phyloP scores from a whole-genome alignment of 176 grass and related monocot species.

The Ampelocalamus luodianensis region DNA sequence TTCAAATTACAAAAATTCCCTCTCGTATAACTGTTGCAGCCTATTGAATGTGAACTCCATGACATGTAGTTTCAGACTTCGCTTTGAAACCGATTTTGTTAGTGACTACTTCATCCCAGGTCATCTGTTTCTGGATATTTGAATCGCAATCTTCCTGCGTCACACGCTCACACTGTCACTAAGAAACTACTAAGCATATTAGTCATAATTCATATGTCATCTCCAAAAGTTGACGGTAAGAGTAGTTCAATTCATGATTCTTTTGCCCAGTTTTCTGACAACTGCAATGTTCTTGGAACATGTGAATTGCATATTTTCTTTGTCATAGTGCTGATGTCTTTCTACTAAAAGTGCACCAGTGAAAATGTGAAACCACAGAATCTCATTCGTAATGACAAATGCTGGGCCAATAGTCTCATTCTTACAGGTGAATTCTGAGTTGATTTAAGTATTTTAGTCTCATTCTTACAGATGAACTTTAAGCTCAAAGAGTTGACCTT shows the following conservation, averaged over 20 bases:
- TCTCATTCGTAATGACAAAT: not conserved
- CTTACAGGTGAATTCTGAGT: not conserved
- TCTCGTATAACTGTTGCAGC: not conserved
- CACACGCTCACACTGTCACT: not conserved
- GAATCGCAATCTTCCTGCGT: not conserved
- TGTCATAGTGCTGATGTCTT: not conserved
- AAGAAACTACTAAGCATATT: not conserved
- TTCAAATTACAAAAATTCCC: not conserved
- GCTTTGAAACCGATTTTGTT: not conserved
- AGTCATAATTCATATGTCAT: not conserved
- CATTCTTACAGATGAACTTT: not conserved
- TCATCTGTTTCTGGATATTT: not conserved
- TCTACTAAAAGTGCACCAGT: not conserved
- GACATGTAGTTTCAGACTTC: not conserved
- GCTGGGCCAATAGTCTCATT: not conserved
- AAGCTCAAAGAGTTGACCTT: not conserved
- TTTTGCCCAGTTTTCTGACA: not conserved
- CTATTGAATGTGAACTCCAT: not conserved
- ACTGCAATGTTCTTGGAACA: not conserved
- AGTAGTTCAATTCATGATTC: not conserved
- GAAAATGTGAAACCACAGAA: not conserved
- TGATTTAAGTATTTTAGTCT: not conserved
- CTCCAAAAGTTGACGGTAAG: not conserved
- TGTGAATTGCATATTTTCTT: not conserved
- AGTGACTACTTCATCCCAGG: not conserved